Base-by-base conservation (phyloP, 257 asterid species). In the Solanum boliviense region DNA sequence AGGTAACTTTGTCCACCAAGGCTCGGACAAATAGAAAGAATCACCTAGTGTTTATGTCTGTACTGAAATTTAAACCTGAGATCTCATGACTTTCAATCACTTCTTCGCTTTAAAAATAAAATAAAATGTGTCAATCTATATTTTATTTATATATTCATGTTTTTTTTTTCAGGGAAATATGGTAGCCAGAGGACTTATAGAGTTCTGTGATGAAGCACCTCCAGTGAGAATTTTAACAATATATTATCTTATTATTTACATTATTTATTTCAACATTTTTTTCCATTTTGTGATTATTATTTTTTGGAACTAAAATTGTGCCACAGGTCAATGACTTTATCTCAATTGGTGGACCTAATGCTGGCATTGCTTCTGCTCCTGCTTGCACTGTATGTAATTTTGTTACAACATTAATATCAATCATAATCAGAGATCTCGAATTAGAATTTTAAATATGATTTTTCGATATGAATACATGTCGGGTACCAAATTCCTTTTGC, bases 271-370 rank as follows among this genome's bases (percentile, higher is more conserved):
- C 9, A 44, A 12, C 4, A 11, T 34, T 16, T 68, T 27, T 56
- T 27, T 56, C 3, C 18, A 34, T 67, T 34, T 62, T 84, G n/a
- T 44, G 29, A 34, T 9, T 34, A 13, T 44, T 38, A 2, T 21
- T 41, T 21, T 85, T 48, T 5, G 44, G 11, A 27, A 46, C 6
- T 68, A 58, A 81, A 32, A 32, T 18, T 20, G 8, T 79, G 13
- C 5, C 38, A 44, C 72, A 91, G 92, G 91, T 85, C 25, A 87
- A 62, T 27, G 89, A 88, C 78, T 89, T 91, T 81, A 88, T 91
- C 70, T 89, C 92, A 67, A 20, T 89, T 39, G 91, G 87, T 76
- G 93, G 91, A 25, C 93, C 93, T 44, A 90, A 91, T 21, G 93
- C 93, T 27, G 93, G 93, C 9, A 79, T 87, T 79, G 91, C 89